A percentile compares a stretch with the other conserved stretches of the same genome.
Conservation (phyloP, 148 eudicot genomes). For the Fallopia convolvulus region DNA sequence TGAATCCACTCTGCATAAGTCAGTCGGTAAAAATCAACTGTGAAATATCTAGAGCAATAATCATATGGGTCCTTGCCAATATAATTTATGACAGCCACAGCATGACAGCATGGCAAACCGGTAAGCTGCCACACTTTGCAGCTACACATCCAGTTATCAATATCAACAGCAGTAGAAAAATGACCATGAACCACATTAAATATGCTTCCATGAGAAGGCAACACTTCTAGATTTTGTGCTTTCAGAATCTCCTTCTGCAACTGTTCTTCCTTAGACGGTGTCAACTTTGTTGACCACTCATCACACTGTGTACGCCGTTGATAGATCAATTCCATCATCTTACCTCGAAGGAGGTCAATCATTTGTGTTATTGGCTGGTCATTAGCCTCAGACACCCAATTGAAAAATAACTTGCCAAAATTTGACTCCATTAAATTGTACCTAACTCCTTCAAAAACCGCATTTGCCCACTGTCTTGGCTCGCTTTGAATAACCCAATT, state of each 20-base stretch:
- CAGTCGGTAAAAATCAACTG: too few species aligned
- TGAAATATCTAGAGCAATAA: not conserved
- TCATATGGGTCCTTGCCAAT: slow-evolving; percentile 39
- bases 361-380: slow-evolving; percentile 50
- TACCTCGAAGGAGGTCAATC: slow-evolving; percentile 37
- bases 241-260: slow-evolving; percentile 33
- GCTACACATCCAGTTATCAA: slow-evolving; percentile 42
- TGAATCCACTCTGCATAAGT: too few species aligned
- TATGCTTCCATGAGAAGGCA: slow-evolving; percentile 25
- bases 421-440: slow-evolving; percentile 42
- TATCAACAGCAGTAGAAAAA: slow-evolving; percentile 31
- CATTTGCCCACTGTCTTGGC: slow-evolving; percentile 52
- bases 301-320: slow-evolving; percentile 33
- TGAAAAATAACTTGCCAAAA: slow-evolving; percentile 32
- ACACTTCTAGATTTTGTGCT: slow-evolving; percentile 30
- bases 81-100: slow-evolving; percentile 34
- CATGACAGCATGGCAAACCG: slow-evolving; percentile 56
- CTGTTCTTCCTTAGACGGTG: slow-evolving; percentile 43
- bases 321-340: slow-evolving; percentile 40
- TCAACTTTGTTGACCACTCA: slow-evolving; percentile 30
- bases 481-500: slow-evolving; percentile 46
- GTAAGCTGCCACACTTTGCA: slow-evolving; percentile 49
- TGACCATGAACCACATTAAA: slow-evolving; percentile 39
- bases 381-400: slow-evolving; percentile 44
- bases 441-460: slow-evolving; percentile 39